Conservation (phyloP, 176 grass and related monocot genomes). For the Hordeum marinum region DNA sequence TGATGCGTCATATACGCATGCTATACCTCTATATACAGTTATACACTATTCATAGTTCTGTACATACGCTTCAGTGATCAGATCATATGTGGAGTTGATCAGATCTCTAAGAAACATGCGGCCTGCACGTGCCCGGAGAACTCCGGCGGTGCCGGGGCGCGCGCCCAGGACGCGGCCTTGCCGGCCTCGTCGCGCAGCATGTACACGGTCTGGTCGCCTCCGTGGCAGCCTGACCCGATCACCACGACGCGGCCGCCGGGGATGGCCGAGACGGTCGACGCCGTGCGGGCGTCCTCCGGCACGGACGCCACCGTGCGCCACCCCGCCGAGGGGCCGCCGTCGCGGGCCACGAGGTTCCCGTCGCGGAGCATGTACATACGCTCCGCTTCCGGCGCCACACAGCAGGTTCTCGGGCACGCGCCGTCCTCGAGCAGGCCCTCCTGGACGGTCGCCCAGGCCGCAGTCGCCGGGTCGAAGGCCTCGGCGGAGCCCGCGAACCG, state of each 20-base stretch:
- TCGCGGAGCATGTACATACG: slow-evolving; percentile 61
- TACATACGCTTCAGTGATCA: neutral
- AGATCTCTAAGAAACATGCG: slow-evolving; percentile 56
- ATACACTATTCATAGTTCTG: neutral
- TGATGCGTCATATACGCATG: neutral
- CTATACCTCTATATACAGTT: neutral
- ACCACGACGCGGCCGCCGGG: slow-evolving; percentile 46
- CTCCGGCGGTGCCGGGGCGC: slow-evolving; percentile 25
- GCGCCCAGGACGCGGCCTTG: slow-evolving; percentile 43
- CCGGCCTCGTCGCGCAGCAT: slow-evolving; percentile 30
- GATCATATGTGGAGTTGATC: neutral
- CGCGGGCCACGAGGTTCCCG: slow-evolving; percentile 40
- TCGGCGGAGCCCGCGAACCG: slow-evolving; percentile 53
- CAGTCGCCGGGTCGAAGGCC: slow-evolving; percentile 46
- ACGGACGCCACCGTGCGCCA: slow-evolving; percentile 57
- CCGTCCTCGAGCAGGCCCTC: slow-evolving; percentile 41
- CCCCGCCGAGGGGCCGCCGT: slow-evolving; percentile 3
- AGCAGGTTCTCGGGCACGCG: slow-evolving; percentile 49
- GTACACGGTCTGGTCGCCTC: slow-evolving; percentile 57
- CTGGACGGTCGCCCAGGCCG: slow-evolving; percentile 32
- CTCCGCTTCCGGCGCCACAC: slow-evolving; percentile 16
- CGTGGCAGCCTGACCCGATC: slow-evolving; percentile 47
- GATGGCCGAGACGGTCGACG: slow-evolving; percentile 19
- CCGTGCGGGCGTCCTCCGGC: slow-evolving; percentile 50
- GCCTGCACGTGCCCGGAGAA: slow-evolving; percentile 80